Percentiles rank a stretch among this genome's conserved stretches.
Evolutionary conservation across 2,329 filamentous ascomycete species (phyloP).

Genomic region (Sporothrix variecibatus): DNA sequence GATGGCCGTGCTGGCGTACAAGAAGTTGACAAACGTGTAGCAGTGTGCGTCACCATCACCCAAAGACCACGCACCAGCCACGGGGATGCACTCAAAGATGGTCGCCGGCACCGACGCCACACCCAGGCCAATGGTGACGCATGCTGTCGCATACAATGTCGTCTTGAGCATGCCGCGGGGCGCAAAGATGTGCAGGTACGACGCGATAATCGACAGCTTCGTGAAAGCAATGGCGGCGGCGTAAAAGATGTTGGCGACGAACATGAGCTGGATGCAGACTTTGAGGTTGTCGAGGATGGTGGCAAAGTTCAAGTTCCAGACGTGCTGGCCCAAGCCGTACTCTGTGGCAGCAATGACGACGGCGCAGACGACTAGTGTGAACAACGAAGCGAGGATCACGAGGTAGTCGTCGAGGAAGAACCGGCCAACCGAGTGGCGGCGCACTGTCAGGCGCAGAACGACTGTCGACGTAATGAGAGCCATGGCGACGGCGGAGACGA

Average conservation of each 20-base stretch:
- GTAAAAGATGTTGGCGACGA: conserved; percentile 36
- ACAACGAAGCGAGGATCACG: conserved; percentile 32
- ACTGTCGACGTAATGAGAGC: conserved; percentile 32
- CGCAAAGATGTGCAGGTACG: conserved; percentile 37
- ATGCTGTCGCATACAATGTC: conserved; percentile 37
- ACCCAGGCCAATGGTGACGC: conserved; percentile 35
- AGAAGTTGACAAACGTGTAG: conserved; percentile 35
- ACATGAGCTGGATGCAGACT: conserved; percentile 33
- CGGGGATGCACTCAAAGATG: conserved; percentile 36
- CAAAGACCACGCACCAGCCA: conserved; percentile 37
- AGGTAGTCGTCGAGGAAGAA: conserved; percentile 35
- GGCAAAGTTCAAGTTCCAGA: conserved; percentile 34
- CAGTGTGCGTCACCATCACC: conserved; percentile 32
- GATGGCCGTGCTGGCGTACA: conserved; percentile 37
- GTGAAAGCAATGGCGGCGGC: conserved; percentile 34
- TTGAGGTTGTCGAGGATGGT: conserved; percentile 30
- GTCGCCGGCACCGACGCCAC: conserved; percentile 35
- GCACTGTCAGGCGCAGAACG: conserved; percentile 30
- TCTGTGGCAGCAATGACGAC: conserved; percentile 30
- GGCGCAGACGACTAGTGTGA: conserved; percentile 32
- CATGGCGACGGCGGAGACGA: conserved; percentile 31
- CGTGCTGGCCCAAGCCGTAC: conserved; percentile 34
- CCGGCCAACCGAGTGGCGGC: conserved; percentile 29
- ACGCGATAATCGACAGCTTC: conserved; percentile 38
- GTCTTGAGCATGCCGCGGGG: conserved; percentile 37